phyloP scores from a whole-genome alignment of 2,329 filamentous ascomycete genomes.

The Septoria petroselini region DNA sequence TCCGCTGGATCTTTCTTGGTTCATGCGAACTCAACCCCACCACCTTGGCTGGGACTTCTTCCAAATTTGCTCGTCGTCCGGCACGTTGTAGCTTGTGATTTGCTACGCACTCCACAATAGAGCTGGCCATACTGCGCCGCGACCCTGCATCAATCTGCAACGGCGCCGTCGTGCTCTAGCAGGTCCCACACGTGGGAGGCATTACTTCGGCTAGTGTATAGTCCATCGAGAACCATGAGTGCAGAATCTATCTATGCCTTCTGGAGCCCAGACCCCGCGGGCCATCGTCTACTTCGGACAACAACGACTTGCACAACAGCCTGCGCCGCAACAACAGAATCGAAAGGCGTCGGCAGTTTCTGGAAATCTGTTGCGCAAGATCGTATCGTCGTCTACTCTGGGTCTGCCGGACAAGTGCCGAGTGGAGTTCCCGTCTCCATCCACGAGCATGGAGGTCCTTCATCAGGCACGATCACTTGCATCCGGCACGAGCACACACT shows the following conservation, averaged over 20 bases:
- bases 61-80: conserved; percentile 5
- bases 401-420: background rate
- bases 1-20: background rate
- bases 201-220: conserved; percentile 11
- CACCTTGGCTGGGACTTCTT: background rate
- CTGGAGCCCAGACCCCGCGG: conserved; percentile 24
- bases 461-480: background rate
- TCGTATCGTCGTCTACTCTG: background rate
- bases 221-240: conserved; percentile 10
- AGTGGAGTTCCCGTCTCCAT: background rate
- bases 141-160: conserved; percentile 10
- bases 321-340: conserved; percentile 13
- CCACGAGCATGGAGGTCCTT: background rate
- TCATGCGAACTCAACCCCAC: background rate
- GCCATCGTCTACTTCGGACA: conserved; percentile 22
- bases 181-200: conserved; percentile 16
- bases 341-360: conserved; percentile 3
- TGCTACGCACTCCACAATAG: conserved; percentile 1
- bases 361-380: background rate
- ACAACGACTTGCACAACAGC: conserved; percentile 19
- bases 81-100: conserved; percentile 3
- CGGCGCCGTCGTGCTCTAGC: conserved; percentile 8
- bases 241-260: conserved; percentile 24
- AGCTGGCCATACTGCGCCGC: background rate
- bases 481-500: background rate